Evolutionary conservation across 2,329 filamentous ascomycete species (phyloP).

Genomic region (Blastomyces emzantsi): DNA sequence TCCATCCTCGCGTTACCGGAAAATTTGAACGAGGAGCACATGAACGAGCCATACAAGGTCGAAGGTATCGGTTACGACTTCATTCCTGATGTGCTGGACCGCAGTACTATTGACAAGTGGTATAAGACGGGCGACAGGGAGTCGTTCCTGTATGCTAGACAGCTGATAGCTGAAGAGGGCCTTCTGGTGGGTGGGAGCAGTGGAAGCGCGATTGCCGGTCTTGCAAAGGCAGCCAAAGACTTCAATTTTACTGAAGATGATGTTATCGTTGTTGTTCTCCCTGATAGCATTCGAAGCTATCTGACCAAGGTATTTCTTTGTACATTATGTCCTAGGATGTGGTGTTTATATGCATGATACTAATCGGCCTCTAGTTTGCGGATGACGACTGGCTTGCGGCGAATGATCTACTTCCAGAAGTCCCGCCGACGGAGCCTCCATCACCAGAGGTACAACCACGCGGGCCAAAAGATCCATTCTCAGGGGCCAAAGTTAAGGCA

Average conservation of each 20-base stretch:
- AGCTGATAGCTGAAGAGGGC: slow-evolving; percentile 88
- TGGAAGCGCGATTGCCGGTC: slow-evolving; percentile 80
- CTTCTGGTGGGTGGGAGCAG: slow-evolving; percentile 88
- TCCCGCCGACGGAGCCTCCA: slow-evolving; percentile 36
- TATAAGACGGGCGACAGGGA: slow-evolving; percentile 96
- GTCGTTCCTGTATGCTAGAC: slow-evolving; percentile 81
- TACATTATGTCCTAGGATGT: background rate
- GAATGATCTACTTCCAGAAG: slow-evolving; percentile 71
- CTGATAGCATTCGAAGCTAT: slow-evolving; percentile 95
- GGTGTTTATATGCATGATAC: slow-evolving; percentile 8
- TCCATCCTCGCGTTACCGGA: slow-evolving; percentile 82
- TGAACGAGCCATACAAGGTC: slow-evolving; percentile 87
- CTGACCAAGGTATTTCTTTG: slow-evolving; percentile 60
- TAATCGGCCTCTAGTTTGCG: slow-evolving; percentile 54
- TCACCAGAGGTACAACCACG: slow-evolving; percentile 25
- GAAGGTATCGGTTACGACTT: slow-evolving; percentile 99
- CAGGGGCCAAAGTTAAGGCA: slow-evolving; percentile 66
- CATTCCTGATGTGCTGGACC: slow-evolving; percentile 85
- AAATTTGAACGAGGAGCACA: slow-evolving; percentile 65
- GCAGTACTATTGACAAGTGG: slow-evolving; percentile 76
- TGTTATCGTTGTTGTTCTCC: slow-evolving; percentile 80
- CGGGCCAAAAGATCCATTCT: slow-evolving; percentile 57
- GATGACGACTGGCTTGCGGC: slow-evolving; percentile 98
- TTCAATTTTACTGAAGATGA: slow-evolving; percentile 71
- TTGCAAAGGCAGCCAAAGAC: slow-evolving; percentile 68